Base-by-base conservation (phyloP, 2,329 filamentous ascomycete species). In the Verticillium klebahnii region DNA sequence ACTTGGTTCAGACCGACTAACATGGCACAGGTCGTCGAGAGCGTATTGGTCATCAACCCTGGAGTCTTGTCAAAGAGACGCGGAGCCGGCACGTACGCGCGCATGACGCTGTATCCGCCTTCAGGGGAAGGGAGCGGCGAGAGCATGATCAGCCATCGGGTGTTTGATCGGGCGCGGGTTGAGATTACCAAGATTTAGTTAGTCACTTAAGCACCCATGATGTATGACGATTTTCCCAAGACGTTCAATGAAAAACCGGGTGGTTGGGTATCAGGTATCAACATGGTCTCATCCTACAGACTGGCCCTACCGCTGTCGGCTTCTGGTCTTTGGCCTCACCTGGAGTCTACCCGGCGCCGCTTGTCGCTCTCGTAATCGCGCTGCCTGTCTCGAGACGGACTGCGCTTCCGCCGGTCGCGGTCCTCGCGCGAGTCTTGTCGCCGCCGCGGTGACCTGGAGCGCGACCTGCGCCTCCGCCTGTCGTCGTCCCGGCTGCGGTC, bases 11-110 rank as follows among this genome's bases (percentile, higher is more conserved):
- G 25, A 31, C 25, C 32, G 54, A 50, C 54, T 34, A 12, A 56
- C 15, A 32, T 6, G 31, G n/a, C 29, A 1, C 67, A 97, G 93
- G 92, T 97, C 52, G 88, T 98, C 12, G 92, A 97, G 70, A 92
- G 89, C 67, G 93, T 97, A 0, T 77, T 98, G 7, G 87, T 93
- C 14, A 89, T 99, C 70, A 99, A 99, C 73, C 94, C 95, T 0
- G 94, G 95, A 5, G 89, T 87, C 58, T 78, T 97, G 37, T 95
- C 92, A 17, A 97, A 96, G 77, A 87, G 91, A 61, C 88, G 87
- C 63, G 93, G 89, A 1, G 84, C 93, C 0, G 95, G 95, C 6
- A 97, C 93, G 0, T 98, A 90, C 73, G 91, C 92, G 1, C 87
- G 89, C 58, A 84, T 99, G 81, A 86, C 86, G 23, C 77, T 98